Evolutionary conservation across 495 filamentous ascomycete genomes (phyloP), one percentile per base, ranked within the genome.

Genomic region (Ramalina peruviana): DNA sequence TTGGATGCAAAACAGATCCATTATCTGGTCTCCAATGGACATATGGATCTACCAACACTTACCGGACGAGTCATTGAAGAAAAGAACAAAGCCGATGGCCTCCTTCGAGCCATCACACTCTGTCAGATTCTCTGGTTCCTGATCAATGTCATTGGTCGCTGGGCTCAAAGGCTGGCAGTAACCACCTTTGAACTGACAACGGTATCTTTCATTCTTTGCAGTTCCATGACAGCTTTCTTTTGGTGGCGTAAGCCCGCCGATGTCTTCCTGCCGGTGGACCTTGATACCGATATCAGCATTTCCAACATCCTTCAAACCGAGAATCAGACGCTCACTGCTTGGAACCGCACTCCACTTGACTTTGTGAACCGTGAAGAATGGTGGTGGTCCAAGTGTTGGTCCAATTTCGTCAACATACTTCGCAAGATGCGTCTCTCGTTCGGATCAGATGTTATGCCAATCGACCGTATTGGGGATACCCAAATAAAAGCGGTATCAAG

Each of bases 181-280:
- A 60, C 62, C 1, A 59, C 52, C 6, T 50, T 65, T 13, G 62
- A 65, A 43, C 17, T 63, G 1, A 56, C 59, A 4, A 61, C 60
- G 4, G 23, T 61, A 7, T 54, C 48, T 21, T 58, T 51, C 38
- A 61, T 65, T 17, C 46, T 60, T 12, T 58, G 54, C 43, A 52
- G 54, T 10, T 19, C 62, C 4, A 41, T 40, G 2, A 59, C 45
- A 1, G 36, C 52, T 16, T 62, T 60, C 40, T 62, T 53, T 43
- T 62, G 60, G 53, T 27, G 46, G 11, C 58, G 61, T 43, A 65
- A 65, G 40, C 62, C 60, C 0, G 43, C 56, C 30, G 62, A 64
- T 30, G 40, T 61, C 3, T 17, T 41, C 13, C 39, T 41, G 16
- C 39, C 39, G n/a, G 39, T 19, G 10, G 20, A 19, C 10, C 6